Evolutionary conservation across 1,139 yeast species (phyloP).

Genomic region (Pichia sp.): DNA sequence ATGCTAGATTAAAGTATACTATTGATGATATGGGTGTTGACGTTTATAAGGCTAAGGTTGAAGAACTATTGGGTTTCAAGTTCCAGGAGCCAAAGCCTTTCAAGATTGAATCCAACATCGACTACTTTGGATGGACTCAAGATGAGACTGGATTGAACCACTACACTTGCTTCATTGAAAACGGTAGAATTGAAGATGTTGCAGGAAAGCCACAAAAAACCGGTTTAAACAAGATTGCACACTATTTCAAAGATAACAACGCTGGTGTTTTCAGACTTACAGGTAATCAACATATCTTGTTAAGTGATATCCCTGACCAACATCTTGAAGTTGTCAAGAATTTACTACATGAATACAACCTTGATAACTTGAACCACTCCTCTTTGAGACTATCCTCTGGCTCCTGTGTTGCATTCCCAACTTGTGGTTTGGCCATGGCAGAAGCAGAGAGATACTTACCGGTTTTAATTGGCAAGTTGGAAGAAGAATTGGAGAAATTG

Average conservation of each 20-base stretch:
- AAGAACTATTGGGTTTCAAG: slow-evolving; percentile 73
- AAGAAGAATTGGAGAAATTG: slow-evolving; percentile 78
- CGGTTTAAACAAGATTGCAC: slow-evolving; percentile 78
- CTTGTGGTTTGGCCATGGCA: slow-evolving; percentile 99
- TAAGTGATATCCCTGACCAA: slow-evolving; percentile 68
- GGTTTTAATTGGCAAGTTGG: slow-evolving; percentile 72
- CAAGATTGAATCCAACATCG: slow-evolving; percentile 82
- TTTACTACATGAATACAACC: slow-evolving; percentile 65
- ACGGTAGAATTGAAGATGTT: slow-evolving; percentile 97
- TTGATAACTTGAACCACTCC: slow-evolving; percentile 72
- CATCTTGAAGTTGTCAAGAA: slow-evolving; percentile 61
- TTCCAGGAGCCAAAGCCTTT: slow-evolving; percentile 69
- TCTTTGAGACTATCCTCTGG: slow-evolving; percentile 87
- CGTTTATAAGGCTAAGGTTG: slow-evolving; percentile 72
- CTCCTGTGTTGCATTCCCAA: slow-evolving; percentile 98
- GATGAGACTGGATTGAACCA: slow-evolving; percentile 87
- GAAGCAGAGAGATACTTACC: slow-evolving; percentile 96
- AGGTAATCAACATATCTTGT: slow-evolving; percentile 88
- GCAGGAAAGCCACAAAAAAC: slow-evolving; percentile 85
- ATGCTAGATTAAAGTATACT: slow-evolving; percentile 95
- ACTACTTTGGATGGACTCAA: slow-evolving; percentile 89
- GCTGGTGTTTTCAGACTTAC: slow-evolving; percentile 86
- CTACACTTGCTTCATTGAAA: slow-evolving; percentile 91
- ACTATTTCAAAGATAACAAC: slow-evolving; percentile 50
- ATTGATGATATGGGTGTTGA: slow-evolving; percentile 89